A percentile compares a stretch with the other conserved stretches of the same genome.
Evolutionary conservation across 257 asterid species (phyloP).

Genomic region (Solanum tarijense): DNA sequence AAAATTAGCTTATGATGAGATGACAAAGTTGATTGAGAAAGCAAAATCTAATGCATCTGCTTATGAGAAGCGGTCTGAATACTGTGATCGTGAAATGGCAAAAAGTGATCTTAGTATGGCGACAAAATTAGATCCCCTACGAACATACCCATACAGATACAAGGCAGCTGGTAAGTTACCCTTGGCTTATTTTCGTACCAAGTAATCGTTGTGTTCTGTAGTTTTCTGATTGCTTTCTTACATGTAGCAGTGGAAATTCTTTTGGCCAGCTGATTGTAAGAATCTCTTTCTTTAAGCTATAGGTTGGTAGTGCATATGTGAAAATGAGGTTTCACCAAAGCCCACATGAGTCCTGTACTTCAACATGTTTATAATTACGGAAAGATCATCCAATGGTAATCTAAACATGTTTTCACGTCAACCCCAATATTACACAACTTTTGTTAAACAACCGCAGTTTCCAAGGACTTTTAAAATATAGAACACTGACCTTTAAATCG

Average conservation of each 20-base stretch:
- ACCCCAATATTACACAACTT: background rate
- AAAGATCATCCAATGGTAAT: background rate
- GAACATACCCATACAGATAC: constrained; percentile 88
- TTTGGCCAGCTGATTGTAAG: background rate
- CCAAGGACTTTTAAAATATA: background rate
- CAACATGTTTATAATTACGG: background rate
- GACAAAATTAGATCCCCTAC: constrained; percentile 70
- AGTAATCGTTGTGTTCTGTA: background rate
- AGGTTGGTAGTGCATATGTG: background rate
- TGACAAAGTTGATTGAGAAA: constrained; percentile 89
- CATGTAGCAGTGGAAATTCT: background rate
- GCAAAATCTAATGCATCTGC: constrained; percentile 88
- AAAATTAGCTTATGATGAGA: constrained; percentile 88
- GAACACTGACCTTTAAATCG: background rate
- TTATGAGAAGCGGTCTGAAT: constrained; percentile 85
- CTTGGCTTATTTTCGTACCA: background rate
- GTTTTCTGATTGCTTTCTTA: background rate
- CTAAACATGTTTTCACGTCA: background rate
- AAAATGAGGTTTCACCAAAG: background rate
- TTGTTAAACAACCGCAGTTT: background rate
- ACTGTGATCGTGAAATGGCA: constrained; percentile 91
- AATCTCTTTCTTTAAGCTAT: background rate
- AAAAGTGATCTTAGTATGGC: constrained; percentile 80
- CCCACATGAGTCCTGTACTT: background rate
- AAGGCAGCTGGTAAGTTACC: constrained; percentile 78